Evolutionary conservation across 2,329 filamentous ascomycete species (phyloP).

Genomic region (Microcera coccophila): DNA sequence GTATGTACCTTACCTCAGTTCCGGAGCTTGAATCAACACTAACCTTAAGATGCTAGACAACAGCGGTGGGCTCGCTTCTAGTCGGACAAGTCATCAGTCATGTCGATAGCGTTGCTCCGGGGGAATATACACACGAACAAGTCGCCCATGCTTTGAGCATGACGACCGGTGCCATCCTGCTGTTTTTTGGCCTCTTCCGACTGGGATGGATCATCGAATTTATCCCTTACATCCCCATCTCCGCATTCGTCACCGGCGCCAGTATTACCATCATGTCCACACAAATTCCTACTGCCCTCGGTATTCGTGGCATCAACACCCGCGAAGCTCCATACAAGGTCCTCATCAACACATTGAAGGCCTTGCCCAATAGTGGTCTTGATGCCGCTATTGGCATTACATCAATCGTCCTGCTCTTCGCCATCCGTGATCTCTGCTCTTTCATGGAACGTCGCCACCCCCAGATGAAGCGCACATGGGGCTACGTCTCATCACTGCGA

Average conservation of each 20-base stretch:
- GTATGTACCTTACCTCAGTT: slow-evolving; percentile 29
- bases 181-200: slow-evolving; percentile 44
- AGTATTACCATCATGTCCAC: slow-evolving; percentile 49
- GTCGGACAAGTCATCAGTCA: slow-evolving; percentile 44
- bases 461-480: slow-evolving; percentile 59
- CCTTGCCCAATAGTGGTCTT: slow-evolving; percentile 44
- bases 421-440: slow-evolving; percentile 58
- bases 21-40: background rate
- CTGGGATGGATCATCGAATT: slow-evolving; percentile 50
- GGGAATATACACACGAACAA: slow-evolving; percentile 35
- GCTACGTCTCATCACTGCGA: slow-evolving; percentile 70
- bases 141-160: slow-evolving; percentile 44
- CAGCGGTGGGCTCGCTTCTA: slow-evolving; percentile 49
- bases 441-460: slow-evolving; percentile 60
- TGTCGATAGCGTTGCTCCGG: slow-evolving; percentile 34
- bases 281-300: slow-evolving; percentile 43
- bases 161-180: slow-evolving; percentile 41
- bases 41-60: slow-evolving; percentile 41
- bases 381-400: slow-evolving; percentile 72
- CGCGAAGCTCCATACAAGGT: slow-evolving; percentile 44
- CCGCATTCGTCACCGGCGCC: slow-evolving; percentile 49
- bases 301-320: slow-evolving; percentile 42
- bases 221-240: slow-evolving; percentile 48
- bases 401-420: slow-evolving; percentile 62
- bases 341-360: slow-evolving; percentile 41